Base-by-base conservation (phyloP, 2,329 filamentous ascomycete species). In the Colletotrichum gigasporum region DNA sequence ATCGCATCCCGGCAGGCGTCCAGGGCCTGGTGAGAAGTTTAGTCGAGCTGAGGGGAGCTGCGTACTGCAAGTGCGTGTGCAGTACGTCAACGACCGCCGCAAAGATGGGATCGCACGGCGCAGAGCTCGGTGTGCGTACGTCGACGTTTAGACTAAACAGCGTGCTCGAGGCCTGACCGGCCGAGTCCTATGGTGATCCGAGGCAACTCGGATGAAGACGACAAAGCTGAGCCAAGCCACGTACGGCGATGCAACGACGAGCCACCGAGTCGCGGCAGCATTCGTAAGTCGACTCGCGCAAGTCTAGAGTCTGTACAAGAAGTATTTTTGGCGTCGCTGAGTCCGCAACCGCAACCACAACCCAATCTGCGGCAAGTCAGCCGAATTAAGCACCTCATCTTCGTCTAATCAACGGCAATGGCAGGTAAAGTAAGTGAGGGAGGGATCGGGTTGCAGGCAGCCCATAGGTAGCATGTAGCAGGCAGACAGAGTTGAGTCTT, bases 341-440 rank as follows among this genome's bases (percentile, higher is more conserved):
- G 20, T 41, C n/a, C 8, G 22, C 9, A 39, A 39, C n/a, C n/a
- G n/a, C n/a, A n/a, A n/a, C n/a, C n/a, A n/a, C n/a, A n/a, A n/a
- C n/a, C n/a, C n/a, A n/a, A n/a, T 16, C 28, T 42, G 59, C 44
- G 44, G 59, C 47, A 60, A 60, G 48, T 54, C 30, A 24, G 30
- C 56, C 47, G 47, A 60, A 26, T 4, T 26, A 28, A n/a, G 11
- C 26, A 44, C n/a, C 26, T n/a, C n/a, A n/a, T n/a, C n/a, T n/a
- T n/a, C n/a, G n/a, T n/a, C n/a, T n/a, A n/a, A n/a, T n/a, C n/a
- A n/a, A n/a, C n/a, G n/a, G n/a, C n/a, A n/a, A n/a, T n/a, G n/a
- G n/a, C 10, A 28, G 50, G 35, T 39, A 7, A 12, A 20, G 41
- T 30, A 53, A 14, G 22, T 14, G 42, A 42, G 22, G 12, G 44